Conservation (phyloP, 495 filamentous ascomycete genomes). For the Aspergillus taichungensis region DNA sequence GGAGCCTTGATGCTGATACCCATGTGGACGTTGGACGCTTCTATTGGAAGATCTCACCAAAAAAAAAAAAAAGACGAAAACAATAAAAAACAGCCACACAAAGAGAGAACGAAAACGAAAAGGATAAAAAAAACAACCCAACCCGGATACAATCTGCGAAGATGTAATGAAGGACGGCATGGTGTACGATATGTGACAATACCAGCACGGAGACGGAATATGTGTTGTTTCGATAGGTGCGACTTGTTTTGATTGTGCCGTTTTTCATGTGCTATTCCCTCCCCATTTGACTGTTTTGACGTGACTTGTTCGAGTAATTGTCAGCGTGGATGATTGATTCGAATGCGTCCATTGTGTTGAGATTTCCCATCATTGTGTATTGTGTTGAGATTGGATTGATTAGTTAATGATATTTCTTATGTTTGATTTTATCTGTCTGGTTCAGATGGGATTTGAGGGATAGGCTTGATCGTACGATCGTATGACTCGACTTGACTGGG, state of each 20-base stretch:
- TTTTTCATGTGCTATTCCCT: background rate
- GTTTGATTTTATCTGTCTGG: background rate
- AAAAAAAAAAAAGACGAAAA: background rate
- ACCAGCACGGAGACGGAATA: background rate
- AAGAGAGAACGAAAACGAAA: conserved; percentile 2
- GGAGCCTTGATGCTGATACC: conserved; percentile 18
- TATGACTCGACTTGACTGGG: no score
- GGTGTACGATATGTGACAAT: conserved; percentile 9
- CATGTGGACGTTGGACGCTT: conserved; percentile 5
- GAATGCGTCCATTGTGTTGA: no score
- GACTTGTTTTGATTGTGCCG: background rate
- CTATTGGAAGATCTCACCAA: background rate
- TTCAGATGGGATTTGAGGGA: background rate
- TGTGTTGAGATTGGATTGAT: background rate
- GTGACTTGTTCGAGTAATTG: no score
- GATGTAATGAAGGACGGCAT: background rate
- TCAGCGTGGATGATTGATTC: no score
- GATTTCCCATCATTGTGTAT: no score
- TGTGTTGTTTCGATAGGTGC: background rate
- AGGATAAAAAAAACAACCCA: background rate
- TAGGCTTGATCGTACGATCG: no score
- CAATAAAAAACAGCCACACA: conserved; percentile 1
- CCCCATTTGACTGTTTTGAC: background rate
- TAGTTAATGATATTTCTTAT: background rate
- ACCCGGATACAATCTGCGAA: background rate